Evolutionary conservation across 495 filamentous ascomycete genomes (phyloP).

Genomic region (Penicillium pancosmium): DNA sequence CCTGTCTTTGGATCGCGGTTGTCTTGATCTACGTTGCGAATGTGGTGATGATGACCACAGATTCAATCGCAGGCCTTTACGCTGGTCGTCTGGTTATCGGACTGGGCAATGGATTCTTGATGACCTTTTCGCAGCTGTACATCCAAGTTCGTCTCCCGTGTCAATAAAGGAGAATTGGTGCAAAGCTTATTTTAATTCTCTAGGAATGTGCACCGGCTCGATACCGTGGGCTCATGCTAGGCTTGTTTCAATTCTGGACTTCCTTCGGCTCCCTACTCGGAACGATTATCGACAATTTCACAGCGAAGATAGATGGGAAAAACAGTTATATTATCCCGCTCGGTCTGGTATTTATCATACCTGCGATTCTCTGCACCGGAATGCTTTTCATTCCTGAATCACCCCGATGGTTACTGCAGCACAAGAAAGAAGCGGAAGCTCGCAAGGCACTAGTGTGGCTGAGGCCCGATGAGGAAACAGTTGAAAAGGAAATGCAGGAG

Average conservation of each 20-base stretch:
- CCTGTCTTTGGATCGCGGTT: slow-evolving; percentile 53
- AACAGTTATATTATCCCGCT: slow-evolving; percentile 58
- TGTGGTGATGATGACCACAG: slow-evolving; percentile 60
- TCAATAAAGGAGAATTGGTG: neutral
- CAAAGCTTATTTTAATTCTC: neutral
- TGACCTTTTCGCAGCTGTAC: slow-evolving; percentile 65
- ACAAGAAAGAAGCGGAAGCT: slow-evolving; percentile 52
- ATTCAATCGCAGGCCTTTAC: slow-evolving; percentile 55
- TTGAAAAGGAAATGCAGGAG: slow-evolving; percentile 52
- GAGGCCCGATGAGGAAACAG: slow-evolving; percentile 43
- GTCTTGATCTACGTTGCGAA: slow-evolving; percentile 51
- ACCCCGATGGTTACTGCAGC: slow-evolving; percentile 63
- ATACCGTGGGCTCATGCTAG: slow-evolving; percentile 54
- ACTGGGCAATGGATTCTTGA: slow-evolving; percentile 57
- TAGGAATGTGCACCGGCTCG: slow-evolving; percentile 53
- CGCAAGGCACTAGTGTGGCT: slow-evolving; percentile 38
- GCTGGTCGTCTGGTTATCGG: slow-evolving; percentile 59
- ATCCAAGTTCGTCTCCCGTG: slow-evolving; percentile 39
- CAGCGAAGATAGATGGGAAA: slow-evolving; percentile 45
- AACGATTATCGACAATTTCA: slow-evolving; percentile 65
- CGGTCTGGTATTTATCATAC: slow-evolving; percentile 60
- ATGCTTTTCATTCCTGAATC: slow-evolving; percentile 66
- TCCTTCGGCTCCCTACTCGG: slow-evolving; percentile 58
- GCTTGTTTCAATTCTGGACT: slow-evolving; percentile 51
- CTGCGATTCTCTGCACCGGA: slow-evolving; percentile 50